Base-by-base conservation (phyloP, 2,329 filamentous ascomycete genomes). In the Setomelanomma holmii region DNA sequence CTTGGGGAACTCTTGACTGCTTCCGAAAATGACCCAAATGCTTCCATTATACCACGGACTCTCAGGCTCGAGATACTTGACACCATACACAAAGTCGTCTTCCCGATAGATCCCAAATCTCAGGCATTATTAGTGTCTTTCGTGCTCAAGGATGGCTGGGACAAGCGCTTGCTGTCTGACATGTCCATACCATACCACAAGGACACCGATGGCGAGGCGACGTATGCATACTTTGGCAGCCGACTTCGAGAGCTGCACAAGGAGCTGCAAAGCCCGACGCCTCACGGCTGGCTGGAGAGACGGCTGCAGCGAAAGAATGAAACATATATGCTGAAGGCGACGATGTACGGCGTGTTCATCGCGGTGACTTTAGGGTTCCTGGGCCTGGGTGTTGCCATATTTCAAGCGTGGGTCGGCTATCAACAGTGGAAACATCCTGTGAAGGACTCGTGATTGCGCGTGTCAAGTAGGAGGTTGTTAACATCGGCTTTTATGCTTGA, bases 211-310 rank as follows among this genome's bases (percentile, higher is more conserved):
- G 55, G 63, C 24, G 49, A 54, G 4, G 47, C 62, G 11, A 45
- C 49, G 3, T 69, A 67, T 40, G 45, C 61, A 4, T 73, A 70
- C 40, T 64, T 69, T n/a, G 65, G 63, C 2, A 33, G 54, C 8
- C 65, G 55, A 0, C 59, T 72, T 8, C 46, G 19, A 5, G 40
- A 46, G 21, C 4, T 72, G 1, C 63, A 69, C 41, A 54, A 69
- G n/a, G 71, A 36, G 34, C 7, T 36, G 7, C 10, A 4, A 5
- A 36, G 6, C n/a, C 34, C 34, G 8, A 36, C 34, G 11, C 34
- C 34, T n/a, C 34, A 36, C 16, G 34, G 34, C 34, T 17, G 34
- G 16, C 34, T 36, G 11, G 34, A 36, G 16, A 36, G 16, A 4
- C 16, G 34, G 10, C 16, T 36, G 34, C 14, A 36, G 34, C 11